Evolutionary conservation across 495 filamentous ascomycete genomes (phyloP).

Genomic region (Neurospora intermedia): DNA sequence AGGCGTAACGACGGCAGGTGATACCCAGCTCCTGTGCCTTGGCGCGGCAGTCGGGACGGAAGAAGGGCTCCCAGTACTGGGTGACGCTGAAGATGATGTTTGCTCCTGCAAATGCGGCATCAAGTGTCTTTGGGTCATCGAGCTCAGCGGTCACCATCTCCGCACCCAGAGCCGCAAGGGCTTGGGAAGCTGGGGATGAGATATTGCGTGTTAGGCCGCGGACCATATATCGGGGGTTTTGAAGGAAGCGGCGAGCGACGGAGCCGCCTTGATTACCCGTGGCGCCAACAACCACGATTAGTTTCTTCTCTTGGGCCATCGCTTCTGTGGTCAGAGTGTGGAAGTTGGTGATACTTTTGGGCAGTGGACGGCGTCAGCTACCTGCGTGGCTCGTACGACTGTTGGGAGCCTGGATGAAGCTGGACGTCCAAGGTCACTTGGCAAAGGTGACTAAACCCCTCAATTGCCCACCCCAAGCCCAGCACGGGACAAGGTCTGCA

Average conservation of each 20-base stretch:
- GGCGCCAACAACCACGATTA: slow-evolving; percentile 30
- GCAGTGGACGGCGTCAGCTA: neutral
- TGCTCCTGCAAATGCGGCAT: slow-evolving; percentile 32
- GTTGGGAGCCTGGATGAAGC: neutral
- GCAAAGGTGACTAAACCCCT: neutral
- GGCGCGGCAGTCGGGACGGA: slow-evolving; percentile 20
- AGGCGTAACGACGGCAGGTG: slow-evolving; percentile 31
- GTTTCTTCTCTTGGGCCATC: slow-evolving; percentile 16
- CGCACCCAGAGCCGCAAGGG: slow-evolving; percentile 26
- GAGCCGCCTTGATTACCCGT: slow-evolving; percentile 37
- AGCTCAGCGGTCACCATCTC: slow-evolving; percentile 36
- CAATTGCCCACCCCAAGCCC: neutral
- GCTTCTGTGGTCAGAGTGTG: neutral
- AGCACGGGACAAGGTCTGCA: neutral
- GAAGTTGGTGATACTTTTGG: neutral
- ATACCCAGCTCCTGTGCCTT: slow-evolving; percentile 15
- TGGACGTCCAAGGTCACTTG: neutral
- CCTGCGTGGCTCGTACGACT: neutral
- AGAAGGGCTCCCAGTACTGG: slow-evolving; percentile 40
- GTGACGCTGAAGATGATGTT: slow-evolving; percentile 41
- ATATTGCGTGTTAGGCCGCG: slow-evolving; percentile 40
- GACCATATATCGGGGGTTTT: slow-evolving; percentile 22
- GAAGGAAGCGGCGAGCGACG: slow-evolving; percentile 29
- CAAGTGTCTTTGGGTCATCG: slow-evolving; percentile 27
- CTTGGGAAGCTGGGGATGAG: slow-evolving; percentile 24